Base-by-base conservation (phyloP, 495 filamentous ascomycete genomes). In the Cryomyces minteri region DNA sequence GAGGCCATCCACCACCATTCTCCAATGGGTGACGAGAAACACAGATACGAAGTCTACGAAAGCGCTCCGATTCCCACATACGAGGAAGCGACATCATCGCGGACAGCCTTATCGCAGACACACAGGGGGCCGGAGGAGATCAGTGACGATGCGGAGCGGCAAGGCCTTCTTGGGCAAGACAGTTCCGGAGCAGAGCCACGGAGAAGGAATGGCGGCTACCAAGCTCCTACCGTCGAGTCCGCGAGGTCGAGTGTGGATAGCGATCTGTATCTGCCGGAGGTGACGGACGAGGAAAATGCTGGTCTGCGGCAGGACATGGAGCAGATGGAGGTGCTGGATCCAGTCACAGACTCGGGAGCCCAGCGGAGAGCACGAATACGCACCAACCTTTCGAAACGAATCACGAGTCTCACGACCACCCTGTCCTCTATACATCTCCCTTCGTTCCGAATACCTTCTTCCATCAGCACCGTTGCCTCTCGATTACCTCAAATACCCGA, bases 1-100 rank as follows among this genome's bases (percentile, higher is more conserved):
- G 18, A 25, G 18, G 18, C 18, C 1, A 25, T 25, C 18, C 18
- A 25, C 18, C 18, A 25, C 18, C 18, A 25, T 25, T 25, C 18
- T 25, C 18, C 18, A 25, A 25, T 25, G 18, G 18, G 18, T 1
- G 18, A 25, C 18, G 18, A 25, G 18, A 25, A 25, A 25, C 18
- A 25, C 2, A 25, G 18, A 25, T 25, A 25, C 18, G 18, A 25
- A 25, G 18, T 25, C 2, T 25, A 80, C 61, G 73, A 79, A 54
- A 60, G 71, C 42, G 71, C 84, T 45, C 88, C 90, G 14, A 94
- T 96, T 62, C 88, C 88, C 6, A 78, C 81, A 36, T 98, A 98
- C 70, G 88, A 95, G 61, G 90, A 98, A 67, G 87, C 90, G 44
- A 77, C 65, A 47, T 72, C 69, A 33, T 76, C 72, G 25, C 72